phyloP scores from a whole-genome alignment of 768 basidiomycete species.

The Boletus vermiculosoides region DNA sequence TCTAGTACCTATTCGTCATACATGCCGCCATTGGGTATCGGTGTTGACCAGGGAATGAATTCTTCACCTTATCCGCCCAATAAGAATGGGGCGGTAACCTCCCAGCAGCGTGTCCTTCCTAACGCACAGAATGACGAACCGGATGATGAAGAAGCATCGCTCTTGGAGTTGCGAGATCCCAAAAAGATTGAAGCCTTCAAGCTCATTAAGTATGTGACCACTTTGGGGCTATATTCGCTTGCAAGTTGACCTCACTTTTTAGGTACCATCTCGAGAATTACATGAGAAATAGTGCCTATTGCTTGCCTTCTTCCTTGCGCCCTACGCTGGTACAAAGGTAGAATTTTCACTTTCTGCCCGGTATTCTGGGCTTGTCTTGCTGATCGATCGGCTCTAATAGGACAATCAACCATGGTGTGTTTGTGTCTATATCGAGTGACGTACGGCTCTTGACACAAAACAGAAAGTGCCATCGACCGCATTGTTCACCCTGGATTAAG shows the following conservation, averaged over 20 bases:
- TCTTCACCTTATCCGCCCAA: conserved; percentile 48
- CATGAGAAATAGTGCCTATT: conserved; percentile 81
- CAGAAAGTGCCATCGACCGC: conserved; percentile 89
- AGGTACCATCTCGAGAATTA: conserved; percentile 94
- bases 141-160: conserved; percentile 51
- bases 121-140: conserved; percentile 41
- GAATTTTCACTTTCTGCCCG: conserved; percentile 7
- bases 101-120: conserved; percentile 27
- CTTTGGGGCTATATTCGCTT: neutral
- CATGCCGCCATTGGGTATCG: conserved; percentile 56
- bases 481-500: conserved; percentile 87
- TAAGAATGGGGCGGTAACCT: conserved; percentile 23
- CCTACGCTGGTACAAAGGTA: conserved; percentile 88
- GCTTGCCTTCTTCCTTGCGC: conserved; percentile 81
- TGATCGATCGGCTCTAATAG: conserved; percentile 36
- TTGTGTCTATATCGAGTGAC: neutral
- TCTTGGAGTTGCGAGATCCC: conserved; percentile 46
- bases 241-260: neutral
- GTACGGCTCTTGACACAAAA: conserved; percentile 9
- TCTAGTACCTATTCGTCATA: conserved; percentile 42
- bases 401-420: conserved; percentile 79
- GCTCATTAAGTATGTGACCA: conserved; percentile 62
- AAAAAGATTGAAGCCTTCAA: conserved; percentile 79
- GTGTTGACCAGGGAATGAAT: conserved; percentile 52
- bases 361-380: neutral